Conservation (phyloP, 2,329 filamentous ascomycete genomes). For the Pleomassaria siparia region DNA sequence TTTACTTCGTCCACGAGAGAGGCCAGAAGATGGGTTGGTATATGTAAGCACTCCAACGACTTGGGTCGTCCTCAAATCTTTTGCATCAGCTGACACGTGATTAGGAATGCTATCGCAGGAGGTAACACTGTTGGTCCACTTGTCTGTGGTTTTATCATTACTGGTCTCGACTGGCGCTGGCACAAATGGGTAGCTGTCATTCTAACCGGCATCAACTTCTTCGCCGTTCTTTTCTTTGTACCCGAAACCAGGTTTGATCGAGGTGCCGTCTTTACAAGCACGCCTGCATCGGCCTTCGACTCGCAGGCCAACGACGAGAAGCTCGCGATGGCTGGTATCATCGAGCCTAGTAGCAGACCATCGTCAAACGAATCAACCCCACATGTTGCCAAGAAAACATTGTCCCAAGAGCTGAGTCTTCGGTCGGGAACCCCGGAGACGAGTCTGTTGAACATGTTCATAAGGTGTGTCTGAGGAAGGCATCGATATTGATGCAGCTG, state of each 20-base stretch:
- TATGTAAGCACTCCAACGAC: slow-evolving; percentile 20
- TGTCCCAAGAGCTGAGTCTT: slow-evolving; percentile 35
- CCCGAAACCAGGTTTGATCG: slow-evolving; percentile 44
- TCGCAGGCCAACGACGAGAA: slow-evolving; percentile 14
- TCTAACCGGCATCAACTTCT: slow-evolving; percentile 33
- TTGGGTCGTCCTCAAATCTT: neutral
- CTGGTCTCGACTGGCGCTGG: slow-evolving; percentile 41
- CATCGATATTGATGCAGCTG: neutral
- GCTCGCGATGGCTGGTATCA: slow-evolving; percentile 8
- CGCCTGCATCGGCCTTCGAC: slow-evolving; percentile 10
- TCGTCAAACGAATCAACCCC: neutral
- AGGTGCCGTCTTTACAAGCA: slow-evolving; percentile 4
- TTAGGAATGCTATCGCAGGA: slow-evolving; percentile 36
- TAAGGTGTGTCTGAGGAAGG: neutral
- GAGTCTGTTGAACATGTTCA: slow-evolving; percentile 32
- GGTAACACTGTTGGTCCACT: slow-evolving; percentile 45
- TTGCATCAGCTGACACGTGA: neutral
- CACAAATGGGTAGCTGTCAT: slow-evolving; percentile 40
- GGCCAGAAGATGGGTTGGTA: slow-evolving; percentile 42
- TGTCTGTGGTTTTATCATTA: slow-evolving; percentile 43
- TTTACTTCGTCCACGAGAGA: slow-evolving; percentile 38
- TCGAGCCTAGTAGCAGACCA: slow-evolving; percentile 4
- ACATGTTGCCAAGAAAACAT: slow-evolving; percentile 36
- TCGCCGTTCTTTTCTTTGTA: slow-evolving; percentile 39
- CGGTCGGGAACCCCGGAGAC: slow-evolving; percentile 35